phyloP scores from a whole-genome alignment of 2,329 filamentous ascomycete species.

The Cryphonectria radicalis region DNA sequence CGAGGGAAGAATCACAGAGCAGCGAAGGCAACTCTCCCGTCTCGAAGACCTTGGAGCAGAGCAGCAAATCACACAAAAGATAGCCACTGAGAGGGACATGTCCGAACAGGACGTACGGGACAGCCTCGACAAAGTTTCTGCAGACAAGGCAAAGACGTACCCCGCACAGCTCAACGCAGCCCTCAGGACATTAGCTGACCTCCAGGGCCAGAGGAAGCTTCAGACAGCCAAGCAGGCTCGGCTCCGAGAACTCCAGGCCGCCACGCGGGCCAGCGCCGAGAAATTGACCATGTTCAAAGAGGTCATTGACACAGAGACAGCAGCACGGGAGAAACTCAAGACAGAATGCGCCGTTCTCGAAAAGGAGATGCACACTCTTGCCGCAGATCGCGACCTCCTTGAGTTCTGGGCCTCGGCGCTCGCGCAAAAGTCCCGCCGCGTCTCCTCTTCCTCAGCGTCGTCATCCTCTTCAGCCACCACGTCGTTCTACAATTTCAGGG shows the following conservation, averaged over 20 bases:
- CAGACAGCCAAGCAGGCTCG: background rate
- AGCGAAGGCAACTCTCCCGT: background rate
- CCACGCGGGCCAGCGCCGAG: background rate
- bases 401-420: slow-evolving; percentile 4
- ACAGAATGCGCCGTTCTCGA: background rate
- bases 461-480: background rate
- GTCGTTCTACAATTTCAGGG: background rate
- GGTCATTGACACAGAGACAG: background rate
- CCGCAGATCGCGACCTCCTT: slow-evolving; percentile 4
- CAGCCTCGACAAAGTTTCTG: background rate
- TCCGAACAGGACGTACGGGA: background rate
- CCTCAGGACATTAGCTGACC: background rate
- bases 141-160: background rate
- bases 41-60: background rate
- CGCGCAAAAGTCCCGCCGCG: background rate
- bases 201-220: background rate
- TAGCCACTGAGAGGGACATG: background rate
- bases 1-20: background rate
- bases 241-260: background rate
- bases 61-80: background rate
- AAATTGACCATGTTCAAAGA: background rate
- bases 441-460: background rate
- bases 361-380: background rate
- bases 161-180: background rate
- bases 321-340: background rate